Evolutionary conservation across 306 rosid species (phyloP).

Genomic region (Vigna reflexopilosa): DNA sequence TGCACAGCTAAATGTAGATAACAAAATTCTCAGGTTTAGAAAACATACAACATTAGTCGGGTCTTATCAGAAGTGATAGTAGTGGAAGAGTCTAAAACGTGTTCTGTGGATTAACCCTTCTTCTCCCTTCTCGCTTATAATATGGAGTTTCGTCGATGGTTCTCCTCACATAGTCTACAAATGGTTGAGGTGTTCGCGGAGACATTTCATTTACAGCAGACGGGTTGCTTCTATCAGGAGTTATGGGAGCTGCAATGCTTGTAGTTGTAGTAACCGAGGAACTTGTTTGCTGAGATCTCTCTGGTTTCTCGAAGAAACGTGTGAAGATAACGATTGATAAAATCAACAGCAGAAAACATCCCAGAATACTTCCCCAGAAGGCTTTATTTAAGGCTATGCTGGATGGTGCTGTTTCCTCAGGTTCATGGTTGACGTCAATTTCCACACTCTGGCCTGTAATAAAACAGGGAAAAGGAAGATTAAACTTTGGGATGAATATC

Average conservation of each 20-base stretch:
- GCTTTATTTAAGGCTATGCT: conserved; percentile 34
- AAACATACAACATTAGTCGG: conserved; percentile 36
- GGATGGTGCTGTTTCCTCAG: conserved; percentile 49
- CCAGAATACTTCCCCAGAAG: conserved; percentile 57
- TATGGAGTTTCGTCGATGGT: conserved; percentile 96
- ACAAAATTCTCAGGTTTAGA: conserved; percentile 41
- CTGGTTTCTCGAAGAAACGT: conserved; percentile 56
- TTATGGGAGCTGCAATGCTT: conserved; percentile 56
- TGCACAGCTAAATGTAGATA: conserved; percentile 35
- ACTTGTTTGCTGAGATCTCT: conserved; percentile 54
- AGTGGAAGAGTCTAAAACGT: conserved; percentile 57
- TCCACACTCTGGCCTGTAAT: conserved; percentile 81
- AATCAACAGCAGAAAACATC: conserved; percentile 51
- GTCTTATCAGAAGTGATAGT: background rate
- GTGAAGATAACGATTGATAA: conserved; percentile 46
- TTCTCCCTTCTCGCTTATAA: conserved; percentile 75
- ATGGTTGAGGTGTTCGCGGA: conserved; percentile 94
- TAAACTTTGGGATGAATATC: conserved; percentile 22
- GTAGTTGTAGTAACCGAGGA: conserved; percentile 53
- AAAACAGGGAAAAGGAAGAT: conserved; percentile 30
- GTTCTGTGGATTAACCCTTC: conserved; percentile 84
- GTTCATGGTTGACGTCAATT: conserved; percentile 64
- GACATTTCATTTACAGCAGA: conserved; percentile 57
- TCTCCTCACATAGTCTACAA: conserved; percentile 88
- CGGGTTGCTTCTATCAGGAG: conserved; percentile 66